Evolutionary conservation across 768 basidiomycete genomes (phyloP), one percentile per base, ranked within the genome.

Genomic region (Pulveroboletus ravenelii): DNA sequence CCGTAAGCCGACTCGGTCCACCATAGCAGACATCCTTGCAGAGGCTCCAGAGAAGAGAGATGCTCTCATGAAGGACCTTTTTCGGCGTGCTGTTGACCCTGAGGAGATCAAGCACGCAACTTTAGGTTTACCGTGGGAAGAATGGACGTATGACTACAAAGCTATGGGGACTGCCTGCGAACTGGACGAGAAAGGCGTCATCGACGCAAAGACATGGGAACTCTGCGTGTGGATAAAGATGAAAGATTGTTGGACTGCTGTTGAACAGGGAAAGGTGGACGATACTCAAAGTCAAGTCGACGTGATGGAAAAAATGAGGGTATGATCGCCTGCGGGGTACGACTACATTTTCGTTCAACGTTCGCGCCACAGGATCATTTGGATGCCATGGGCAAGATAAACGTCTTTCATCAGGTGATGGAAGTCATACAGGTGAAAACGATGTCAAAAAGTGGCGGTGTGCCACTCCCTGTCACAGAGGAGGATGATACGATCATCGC

Each of bases 211-310:
- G 41, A 62, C 56, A 23, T 68, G 66, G 66, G 62, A 67, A 3
- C 46, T 60, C n/a, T 64, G 62, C 41, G 62, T 68, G 17, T 68
- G 67, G 67, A 69, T 69, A 59, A 69, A 58, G 53, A 59, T 57
- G 57, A 40, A 59, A 18, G 59, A 59, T 1, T 51, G 57, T 7
- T 68, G 66, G 66, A 53, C 56, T 13, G 62, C 62, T 10, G 41
- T 68, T 17, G 68, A 68, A 34, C 63, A 69, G 30, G 60, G 57
- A 29, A 56, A 55, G 45, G 66, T 60, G 31, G 47, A 34, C 9
- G 51, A 65, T 15, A 32, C 54, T 7, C 57, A 55, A 43, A 42
- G 34, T n/a, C 58, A 62, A 39, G 32, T 53, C 34, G 65, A 58
- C 13, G 57, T 64, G 63, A 65, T 68, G 67, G 55, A 67, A 18